phyloP scores from a whole-genome alignment of 176 grass and related monocot species.

The Melocanna baccifera region DNA sequence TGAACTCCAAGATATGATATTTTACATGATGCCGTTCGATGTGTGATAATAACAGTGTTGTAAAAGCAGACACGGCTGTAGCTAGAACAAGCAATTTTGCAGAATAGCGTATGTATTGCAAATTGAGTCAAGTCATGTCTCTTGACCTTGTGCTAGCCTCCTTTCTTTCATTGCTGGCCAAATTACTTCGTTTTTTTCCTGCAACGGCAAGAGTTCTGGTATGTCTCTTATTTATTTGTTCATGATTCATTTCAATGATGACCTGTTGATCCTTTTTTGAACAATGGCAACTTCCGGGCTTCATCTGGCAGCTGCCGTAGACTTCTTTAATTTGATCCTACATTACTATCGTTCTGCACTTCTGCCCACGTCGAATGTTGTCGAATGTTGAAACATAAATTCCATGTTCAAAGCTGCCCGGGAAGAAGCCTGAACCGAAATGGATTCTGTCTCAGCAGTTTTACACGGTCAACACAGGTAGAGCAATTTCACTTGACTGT shows the following conservation, averaged over 20 bases:
- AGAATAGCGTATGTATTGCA: background rate
- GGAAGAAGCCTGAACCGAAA: background rate
- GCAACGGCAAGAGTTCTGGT: background rate
- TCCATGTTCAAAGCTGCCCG: background rate
- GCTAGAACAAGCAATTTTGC: conserved; percentile 22
- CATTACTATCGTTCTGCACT: background rate
- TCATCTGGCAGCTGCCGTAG: background rate
- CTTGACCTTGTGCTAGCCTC: background rate
- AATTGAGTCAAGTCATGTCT: conserved; percentile 14
- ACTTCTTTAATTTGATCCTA: background rate
- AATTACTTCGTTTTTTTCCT: background rate
- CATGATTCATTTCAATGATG: background rate
- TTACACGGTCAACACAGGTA: background rate
- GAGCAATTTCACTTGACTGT: background rate
- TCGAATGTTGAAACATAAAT: background rate
- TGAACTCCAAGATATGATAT: background rate
- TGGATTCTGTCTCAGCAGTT: background rate
- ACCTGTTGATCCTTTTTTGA: background rate
- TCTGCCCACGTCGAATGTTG: conserved; percentile 2
- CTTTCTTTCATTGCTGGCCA: background rate
- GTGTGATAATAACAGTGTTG: background rate
- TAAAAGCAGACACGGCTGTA: conserved; percentile 1
- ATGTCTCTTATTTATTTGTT: background rate
- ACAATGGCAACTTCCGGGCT: background rate
- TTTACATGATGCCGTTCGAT: background rate